These are phyloP conservation scores for Diaporthe amygdali DNA, from an alignment of 2,329 filamentous ascomycete genomes.

Conservation along the genomic window DNA sequence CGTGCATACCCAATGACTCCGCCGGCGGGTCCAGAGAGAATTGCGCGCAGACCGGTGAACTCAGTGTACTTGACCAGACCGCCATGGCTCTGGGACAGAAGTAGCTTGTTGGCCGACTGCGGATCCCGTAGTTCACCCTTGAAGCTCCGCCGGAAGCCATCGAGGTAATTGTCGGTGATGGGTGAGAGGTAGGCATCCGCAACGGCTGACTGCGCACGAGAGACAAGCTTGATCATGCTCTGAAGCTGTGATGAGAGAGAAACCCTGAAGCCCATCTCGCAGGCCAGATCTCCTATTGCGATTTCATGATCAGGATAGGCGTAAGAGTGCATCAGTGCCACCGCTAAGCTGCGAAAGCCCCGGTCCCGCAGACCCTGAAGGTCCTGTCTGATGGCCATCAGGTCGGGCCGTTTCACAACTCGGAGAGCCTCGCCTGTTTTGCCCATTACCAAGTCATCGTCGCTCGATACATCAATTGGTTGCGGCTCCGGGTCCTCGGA, in stretches of 20 bases:
- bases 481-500: constrained; percentile 16
- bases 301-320: constrained; percentile 73
- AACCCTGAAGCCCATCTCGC: constrained; percentile 70
- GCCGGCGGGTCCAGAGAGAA: constrained; percentile 69
- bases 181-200: constrained; percentile 80
- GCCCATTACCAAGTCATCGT: constrained; percentile 56
- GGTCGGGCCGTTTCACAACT: constrained; percentile 61
- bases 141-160: constrained; percentile 70
- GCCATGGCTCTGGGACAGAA: constrained; percentile 60
- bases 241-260: constrained; percentile 67
- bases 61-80: constrained; percentile 29
- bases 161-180: constrained; percentile 73
- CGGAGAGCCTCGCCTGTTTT: constrained; percentile 70
- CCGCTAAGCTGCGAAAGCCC: constrained; percentile 69
- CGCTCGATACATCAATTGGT: not conserved
- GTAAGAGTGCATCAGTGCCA: constrained; percentile 75
- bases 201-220: constrained; percentile 71
- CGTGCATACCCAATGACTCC: constrained; percentile 76
- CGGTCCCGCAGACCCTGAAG: constrained; percentile 63
- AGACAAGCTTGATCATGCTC: constrained; percentile 79
- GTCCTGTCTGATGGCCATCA: constrained; percentile 56
- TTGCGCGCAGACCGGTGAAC: constrained; percentile 51
- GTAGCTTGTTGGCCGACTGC: constrained; percentile 72
- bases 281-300: constrained; percentile 65
- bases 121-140: constrained; percentile 63